Evolutionary conservation across 23 red algal genomes (phyloP).

Genomic region (Cyanidioschyzon merolae): DNA sequence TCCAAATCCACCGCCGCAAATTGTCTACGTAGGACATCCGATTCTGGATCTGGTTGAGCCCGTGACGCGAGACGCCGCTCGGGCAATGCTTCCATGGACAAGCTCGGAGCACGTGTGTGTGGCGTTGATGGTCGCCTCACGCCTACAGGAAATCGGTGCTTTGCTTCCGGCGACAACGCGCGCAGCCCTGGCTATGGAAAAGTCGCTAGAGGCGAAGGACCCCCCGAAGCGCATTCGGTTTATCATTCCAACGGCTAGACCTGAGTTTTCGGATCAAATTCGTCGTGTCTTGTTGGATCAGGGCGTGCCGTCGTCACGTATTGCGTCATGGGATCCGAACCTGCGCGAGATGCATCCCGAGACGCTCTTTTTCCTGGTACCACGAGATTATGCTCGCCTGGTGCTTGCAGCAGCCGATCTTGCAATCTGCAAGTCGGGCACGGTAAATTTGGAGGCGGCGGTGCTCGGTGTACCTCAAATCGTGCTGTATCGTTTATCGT

Average conservation of each 20-base stretch:
- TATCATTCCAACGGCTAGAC: conserved; percentile 9
- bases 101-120: not conserved
- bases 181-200: conserved; percentile 10
- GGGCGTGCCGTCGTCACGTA: not conserved
- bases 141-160: conserved; percentile 15
- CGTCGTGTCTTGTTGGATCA: not conserved
- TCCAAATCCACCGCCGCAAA: not conserved
- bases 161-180: conserved; percentile 13
- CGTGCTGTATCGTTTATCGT: conserved; percentile 18
- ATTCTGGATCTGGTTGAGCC: not conserved
- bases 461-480: conserved; percentile 20
- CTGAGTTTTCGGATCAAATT: not conserved
- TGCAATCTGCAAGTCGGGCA: conserved; percentile 25
- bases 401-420: conserved; percentile 25
- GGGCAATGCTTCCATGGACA: not conserved
- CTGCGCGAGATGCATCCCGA: not conserved
- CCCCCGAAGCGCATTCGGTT: not conserved
- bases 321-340: not conserved
- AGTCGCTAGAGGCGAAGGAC: not conserved
- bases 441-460: conserved; percentile 32
- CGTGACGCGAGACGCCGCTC: not conserved
- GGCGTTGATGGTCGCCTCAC: conserved; percentile 17
- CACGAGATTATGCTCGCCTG: not conserved
- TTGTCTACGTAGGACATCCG: conserved; percentile 25
- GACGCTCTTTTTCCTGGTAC: not conserved